phyloP scores from a whole-genome alignment of 176 grass and related monocot genomes.

The Coix lacrymajobi region DNA sequence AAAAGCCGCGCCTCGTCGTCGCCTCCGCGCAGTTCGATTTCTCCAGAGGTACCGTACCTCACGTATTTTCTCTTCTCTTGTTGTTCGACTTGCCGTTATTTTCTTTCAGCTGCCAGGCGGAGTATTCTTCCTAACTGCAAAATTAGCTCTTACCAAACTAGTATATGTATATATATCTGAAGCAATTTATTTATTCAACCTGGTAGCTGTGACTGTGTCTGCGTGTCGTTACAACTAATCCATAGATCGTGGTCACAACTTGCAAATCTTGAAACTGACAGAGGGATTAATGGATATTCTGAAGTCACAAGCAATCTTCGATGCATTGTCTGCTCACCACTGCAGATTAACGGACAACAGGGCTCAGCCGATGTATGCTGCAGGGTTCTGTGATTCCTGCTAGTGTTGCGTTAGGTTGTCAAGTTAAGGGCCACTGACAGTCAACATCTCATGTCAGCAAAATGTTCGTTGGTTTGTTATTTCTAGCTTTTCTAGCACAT shows the following conservation, averaged over 20 bases:
- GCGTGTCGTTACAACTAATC: not conserved
- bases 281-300: not conserved
- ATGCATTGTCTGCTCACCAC: not conserved
- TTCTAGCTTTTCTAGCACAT: not conserved
- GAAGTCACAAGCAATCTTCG: not conserved
- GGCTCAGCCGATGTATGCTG: not conserved
- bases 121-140: not conserved
- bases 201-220: not conserved
- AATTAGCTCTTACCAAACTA: not conserved
- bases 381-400: not conserved
- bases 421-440: not conserved
- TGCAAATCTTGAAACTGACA: not conserved
- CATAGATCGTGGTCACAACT: not conserved
- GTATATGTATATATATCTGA: not conserved
- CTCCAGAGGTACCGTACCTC: conserved; percentile 36
- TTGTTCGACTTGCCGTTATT: not conserved
- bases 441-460: not conserved
- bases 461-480: not conserved
- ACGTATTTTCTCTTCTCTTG: too few relatives aligned
- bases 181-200: not conserved
- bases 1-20: conserved; percentile 28
- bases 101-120: not conserved
- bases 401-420: not conserved
- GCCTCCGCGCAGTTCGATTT: conserved; percentile 56
- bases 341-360: not conserved